Evolutionary conservation across 768 basidiomycete genomes (phyloP), one percentile per base, ranked within the genome.

Genomic region (Amanita polypyramis): DNA sequence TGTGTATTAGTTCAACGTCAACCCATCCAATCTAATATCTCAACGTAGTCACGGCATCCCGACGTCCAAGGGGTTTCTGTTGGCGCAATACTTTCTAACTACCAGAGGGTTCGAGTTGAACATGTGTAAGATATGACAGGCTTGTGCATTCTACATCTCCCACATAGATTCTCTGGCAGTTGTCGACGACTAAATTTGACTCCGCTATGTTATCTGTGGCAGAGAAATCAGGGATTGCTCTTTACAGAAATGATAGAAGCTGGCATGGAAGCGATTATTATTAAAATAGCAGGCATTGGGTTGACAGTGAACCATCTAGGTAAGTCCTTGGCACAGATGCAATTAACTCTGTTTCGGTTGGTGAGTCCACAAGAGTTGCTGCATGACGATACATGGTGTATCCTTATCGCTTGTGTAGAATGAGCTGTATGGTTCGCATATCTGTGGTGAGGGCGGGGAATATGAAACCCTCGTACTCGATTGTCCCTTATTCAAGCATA

Each of bases 361-460:
- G 92, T 90, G 52, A 51, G 75, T 62, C 11, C 8, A 25, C 27
- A 21, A 30, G 17, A 19, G 19, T 25, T 27, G 10, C 32, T 33
- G 21, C n/a, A n/a, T n/a, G n/a, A n/a, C n/a, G n/a, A n/a, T n/a
- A n/a, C n/a, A n/a, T 27, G 23, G 15, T 23, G 17, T 34, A 44
- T 23, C 47, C 30, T 25, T 23, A 29, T 39, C 11, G 35, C 17
- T 19, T 29, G 10, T 15, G 30, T 2, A 92, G 90, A 90, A 94
- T 60, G 59, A 65, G 8, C 64, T 79, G 21, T 99, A 92, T 56
- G 93, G 93, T 3, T 82, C 85, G 0, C 96, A 99, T 60, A 76
- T 95, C 1, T 97, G 95, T 52, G 96, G 96, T 8, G 96, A 99
- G 66, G 96, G 96, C 1, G 96, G 96, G 2, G 96, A 99, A 66